A percentile compares a stretch with the other conserved stretches of the same genome.
Evolutionary conservation across 2,329 filamentous ascomycete species (phyloP).

Genomic region (Clonostachys sp.): DNA sequence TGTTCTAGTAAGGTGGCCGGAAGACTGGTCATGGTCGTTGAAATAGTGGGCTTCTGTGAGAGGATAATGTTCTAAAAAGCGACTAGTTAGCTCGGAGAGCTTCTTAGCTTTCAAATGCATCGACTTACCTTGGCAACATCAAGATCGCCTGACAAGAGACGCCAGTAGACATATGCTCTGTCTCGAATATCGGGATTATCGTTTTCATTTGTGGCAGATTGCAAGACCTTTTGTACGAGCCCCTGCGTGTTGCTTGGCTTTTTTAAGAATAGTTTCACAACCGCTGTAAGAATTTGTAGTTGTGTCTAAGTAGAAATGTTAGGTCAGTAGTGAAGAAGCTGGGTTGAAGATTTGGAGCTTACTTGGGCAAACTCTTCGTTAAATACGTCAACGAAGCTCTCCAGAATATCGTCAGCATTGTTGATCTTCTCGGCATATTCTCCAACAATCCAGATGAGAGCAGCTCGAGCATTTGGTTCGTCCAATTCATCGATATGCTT

Average conservation of each 20-base stretch:
- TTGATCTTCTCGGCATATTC: constrained; percentile 99
- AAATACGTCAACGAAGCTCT: constrained; percentile 88
- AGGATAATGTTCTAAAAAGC: constrained; percentile 69
- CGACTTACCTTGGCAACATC: constrained; percentile 76
- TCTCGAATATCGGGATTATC: constrained; percentile 98
- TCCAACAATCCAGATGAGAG: constrained; percentile 97
- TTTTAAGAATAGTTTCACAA: constrained; percentile 96
- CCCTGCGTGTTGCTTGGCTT: constrained; percentile 89
- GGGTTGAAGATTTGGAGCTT: constrained; percentile 15
- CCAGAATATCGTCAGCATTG: constrained; percentile 93
- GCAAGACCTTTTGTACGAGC: constrained; percentile 90
- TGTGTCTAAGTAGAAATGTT: constrained; percentile 63
- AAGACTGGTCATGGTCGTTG: constrained; percentile 87
- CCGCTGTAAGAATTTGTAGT: constrained; percentile 92
- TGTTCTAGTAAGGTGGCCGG: constrained; percentile 81
- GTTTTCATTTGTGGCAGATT: constrained; percentile 87
- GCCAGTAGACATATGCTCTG: constrained; percentile 97
- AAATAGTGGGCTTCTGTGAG: constrained; percentile 90
- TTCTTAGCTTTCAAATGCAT: neutral
- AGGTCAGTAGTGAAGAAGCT: neutral
- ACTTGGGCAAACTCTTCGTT: constrained; percentile 95
- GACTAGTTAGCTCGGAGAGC: neutral
- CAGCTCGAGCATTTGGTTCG: constrained; percentile 84
- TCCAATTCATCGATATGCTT: constrained; percentile 96
- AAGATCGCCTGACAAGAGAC: constrained; percentile 85